Evolutionary conservation across 441 rosid species (phyloP), one percentile per base, ranked within the genome.

Genomic region (Gossypium aridum): DNA sequence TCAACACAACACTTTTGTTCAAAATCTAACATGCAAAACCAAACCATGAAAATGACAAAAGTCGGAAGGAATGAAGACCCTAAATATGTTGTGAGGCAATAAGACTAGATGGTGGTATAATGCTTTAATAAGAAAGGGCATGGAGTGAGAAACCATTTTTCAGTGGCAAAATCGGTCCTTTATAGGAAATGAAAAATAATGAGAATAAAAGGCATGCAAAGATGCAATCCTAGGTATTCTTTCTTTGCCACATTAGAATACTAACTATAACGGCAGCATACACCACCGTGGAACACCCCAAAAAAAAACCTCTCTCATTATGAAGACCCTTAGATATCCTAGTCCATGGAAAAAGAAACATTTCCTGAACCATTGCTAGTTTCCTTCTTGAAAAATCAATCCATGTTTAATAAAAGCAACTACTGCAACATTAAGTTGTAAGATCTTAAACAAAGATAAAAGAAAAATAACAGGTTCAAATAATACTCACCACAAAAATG

Each of bases 401-500:
- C 25, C 9, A 25, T 16, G 47, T 70, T 53, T 8, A 31, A 70
- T 14, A 37, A 13, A 55, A 34, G 3, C 13, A 53, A 54, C 20
- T 7, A 14, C 13, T 5, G 45, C 47, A 23, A 34, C 26, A 26
- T 54, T 28, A 70, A 71, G 31, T 28, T 34, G 53, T 71, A 23
- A 22, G 34, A 49, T 51, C 26, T 31, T 71, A 39, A 56, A 31
- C 31, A 70, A 59, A 72, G 45, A 39, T 5, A 7, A 37, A 23
- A 55, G 7, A 12, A 60, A 61, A 39, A 14, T 4, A 0, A 54
- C 8, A 23, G 10, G 3, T 31, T 7, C 26, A 45, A 73, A 45
- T 71, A 4, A 49, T 28, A 37, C 90, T 85, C 55, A 90, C 99
- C 99, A 80, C 99, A 95, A 37, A 89, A 75, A 54, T 28, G 78